Base-by-base conservation (phyloP, 2,329 filamentous ascomycete genomes). In the Arthrobotrys sinensis region DNA sequence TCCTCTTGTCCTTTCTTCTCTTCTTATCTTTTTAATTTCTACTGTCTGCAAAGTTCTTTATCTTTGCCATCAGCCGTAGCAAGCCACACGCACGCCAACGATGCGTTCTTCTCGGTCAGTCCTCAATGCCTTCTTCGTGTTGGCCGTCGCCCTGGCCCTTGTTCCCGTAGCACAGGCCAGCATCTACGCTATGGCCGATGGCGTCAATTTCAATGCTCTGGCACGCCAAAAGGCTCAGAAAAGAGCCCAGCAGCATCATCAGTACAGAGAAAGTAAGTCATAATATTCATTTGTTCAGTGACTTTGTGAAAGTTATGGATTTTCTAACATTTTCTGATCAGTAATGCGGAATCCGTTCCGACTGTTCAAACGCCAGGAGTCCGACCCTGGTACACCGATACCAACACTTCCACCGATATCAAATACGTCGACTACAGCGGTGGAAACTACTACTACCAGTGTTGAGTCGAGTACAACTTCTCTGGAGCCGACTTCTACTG, bases 221-320 rank as follows among this genome's bases (percentile, higher is more conserved):
- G 73, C 69, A 60, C 64, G 66, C 21, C 60, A 70, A 14, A 77
- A 65, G 52, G 73, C 73, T 19, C 66, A 66, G 53, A 77, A 71
- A 60, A 67, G 73, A 60, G 53, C 64, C 21, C 57, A 77, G 60
- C 73, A 77, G 19, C 43, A 53, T 34, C 24, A 60, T 6, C 57
- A 48, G 4, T 60, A 60, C 36, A 60, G 34, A 60, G 28, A 73
- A 12, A 12, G 43, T 50, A 28, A 16, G 53, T 57, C 50, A 34
- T 10, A 48, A 1, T 21, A 28, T 28, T 11, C 24, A 28, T 16
- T 34, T n/a, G n/a, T n/a, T 28, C 24, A 28, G 2, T 4, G 4
- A 28, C 24, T 28, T 4, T 4, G 24, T 28, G 24, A 28, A 28
- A 28, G 24, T 28, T 28, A 28, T 28, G 24, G 24, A 28, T 12